Evolutionary conservation across 2,329 filamentous ascomycete genomes (phyloP).

Genomic region (Trematosphaeria pertusa): DNA sequence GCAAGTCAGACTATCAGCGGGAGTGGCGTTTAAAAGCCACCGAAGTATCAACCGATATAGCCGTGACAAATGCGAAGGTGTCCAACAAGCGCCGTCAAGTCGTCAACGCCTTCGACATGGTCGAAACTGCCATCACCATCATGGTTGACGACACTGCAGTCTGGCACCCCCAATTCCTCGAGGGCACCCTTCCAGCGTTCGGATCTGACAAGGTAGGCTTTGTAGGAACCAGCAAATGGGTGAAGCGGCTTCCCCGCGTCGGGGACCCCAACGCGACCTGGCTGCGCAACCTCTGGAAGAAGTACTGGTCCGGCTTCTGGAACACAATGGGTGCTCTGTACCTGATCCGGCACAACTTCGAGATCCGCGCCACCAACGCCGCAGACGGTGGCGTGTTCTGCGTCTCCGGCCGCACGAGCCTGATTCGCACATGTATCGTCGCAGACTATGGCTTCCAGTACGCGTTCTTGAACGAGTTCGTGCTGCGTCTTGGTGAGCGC

Average conservation of each 20-base stretch:
- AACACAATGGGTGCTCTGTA: slow-evolving; percentile 33
- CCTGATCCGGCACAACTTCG: slow-evolving; percentile 44
- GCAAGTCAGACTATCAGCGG: slow-evolving; percentile 15
- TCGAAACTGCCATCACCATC: slow-evolving; percentile 17
- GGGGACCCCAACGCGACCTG: not conserved
- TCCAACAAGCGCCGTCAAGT: slow-evolving; percentile 31
- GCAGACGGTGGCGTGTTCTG: slow-evolving; percentile 44
- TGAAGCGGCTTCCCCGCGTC: slow-evolving; percentile 15
- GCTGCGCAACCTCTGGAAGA: slow-evolving; percentile 6
- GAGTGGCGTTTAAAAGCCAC: slow-evolving; percentile 4
- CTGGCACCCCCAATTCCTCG: slow-evolving; percentile 24
- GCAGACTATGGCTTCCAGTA: slow-evolving; percentile 23
- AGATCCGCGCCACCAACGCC: slow-evolving; percentile 36
- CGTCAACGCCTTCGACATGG: slow-evolving; percentile 12
- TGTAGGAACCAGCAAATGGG: slow-evolving; percentile 34
- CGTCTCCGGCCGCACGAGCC: slow-evolving; percentile 38
- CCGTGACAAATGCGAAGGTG: slow-evolving; percentile 12
- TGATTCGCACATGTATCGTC: slow-evolving; percentile 34
- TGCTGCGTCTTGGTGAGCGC: slow-evolving; percentile 8
- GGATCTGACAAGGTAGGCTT: slow-evolving; percentile 23
- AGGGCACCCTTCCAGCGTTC: slow-evolving; percentile 26
- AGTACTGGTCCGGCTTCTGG: slow-evolving; percentile 26
- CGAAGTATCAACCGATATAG: slow-evolving; percentile 3
- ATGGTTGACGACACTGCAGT: slow-evolving; percentile 29
- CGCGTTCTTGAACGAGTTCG: slow-evolving; percentile 28